Evolutionary conservation across 441 rosid genomes (phyloP).

Genomic region (Syzygium malaccense): DNA sequence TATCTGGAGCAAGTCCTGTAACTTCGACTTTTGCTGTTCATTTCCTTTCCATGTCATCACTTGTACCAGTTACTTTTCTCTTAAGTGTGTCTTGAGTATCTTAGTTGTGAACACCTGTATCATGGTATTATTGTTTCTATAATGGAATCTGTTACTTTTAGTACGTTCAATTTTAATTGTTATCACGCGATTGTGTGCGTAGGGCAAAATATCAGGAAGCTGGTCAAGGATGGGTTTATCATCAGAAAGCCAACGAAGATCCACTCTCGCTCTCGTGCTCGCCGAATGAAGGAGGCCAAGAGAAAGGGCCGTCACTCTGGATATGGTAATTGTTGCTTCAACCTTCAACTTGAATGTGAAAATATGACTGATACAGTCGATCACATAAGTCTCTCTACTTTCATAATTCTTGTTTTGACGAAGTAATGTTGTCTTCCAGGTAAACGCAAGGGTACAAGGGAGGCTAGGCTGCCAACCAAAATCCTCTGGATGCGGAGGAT

Average conservation of each 20-base stretch:
- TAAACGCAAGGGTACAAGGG: conserved; percentile 86
- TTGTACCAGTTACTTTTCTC: not conserved
- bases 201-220: conserved; percentile 92
- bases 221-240: conserved; percentile 93
- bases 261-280: conserved; percentile 93
- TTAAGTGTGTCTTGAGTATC: not conserved
- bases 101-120: not conserved
- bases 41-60: not conserved
- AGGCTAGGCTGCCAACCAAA: conserved; percentile 80
- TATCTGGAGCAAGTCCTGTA: not conserved
- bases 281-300: conserved; percentile 79
- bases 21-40: not conserved
- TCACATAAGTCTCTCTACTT: not conserved
- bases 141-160: not conserved
- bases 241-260: conserved; percentile 95
- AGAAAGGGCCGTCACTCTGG: conserved; percentile 95
- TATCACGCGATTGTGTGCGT: not conserved
- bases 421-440: conserved; percentile 26
- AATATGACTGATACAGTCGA: no score
- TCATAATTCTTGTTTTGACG: not conserved
- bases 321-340: conserved; percentile 37
- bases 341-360: not conserved
- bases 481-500: conserved; percentile 78
- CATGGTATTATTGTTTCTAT: not conserved
- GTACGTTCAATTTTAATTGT: not conserved